Base-by-base conservation (phyloP, 768 basidiomycete species). In the Harrya chromipes region DNA sequence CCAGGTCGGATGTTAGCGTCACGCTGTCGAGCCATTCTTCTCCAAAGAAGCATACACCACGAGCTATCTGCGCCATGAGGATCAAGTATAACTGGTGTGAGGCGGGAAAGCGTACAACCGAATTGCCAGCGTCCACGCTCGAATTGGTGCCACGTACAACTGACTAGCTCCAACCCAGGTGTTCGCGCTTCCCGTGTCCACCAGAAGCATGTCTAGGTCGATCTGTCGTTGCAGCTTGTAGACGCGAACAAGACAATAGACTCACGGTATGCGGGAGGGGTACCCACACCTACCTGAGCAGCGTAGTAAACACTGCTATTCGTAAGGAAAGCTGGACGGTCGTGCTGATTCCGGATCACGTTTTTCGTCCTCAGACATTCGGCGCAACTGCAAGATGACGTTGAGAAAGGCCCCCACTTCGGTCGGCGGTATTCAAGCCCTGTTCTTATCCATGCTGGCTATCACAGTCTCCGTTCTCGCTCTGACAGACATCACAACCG, bases 141-240 rank as follows among this genome's bases (percentile, higher is more conserved):
- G 53, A 52, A 36, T 34, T 56, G 10, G 60, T 57, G 16, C 33
- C 29, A 19, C 23, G 36, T 63, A 67, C 23, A 41, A 10, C 5
- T 49, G 44, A 17, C 20, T 52, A 20, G 64, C 62, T 23, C 66
- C 67, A 26, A 68, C 31, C 67, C 67, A 68, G 4, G 62, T 68
- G 55, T 66, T 68, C 8, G 62, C 57, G 26, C 67, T 69, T 24
- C 66, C 66, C 14, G 67, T 68, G 39, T 68, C 66, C 17, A 68
- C 54, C 11, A 68, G 17, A 33, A 68, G 60, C 8, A 52, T 52
- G 38, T 63, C 70, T 70, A 39, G 4, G 27, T 31, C 27, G 31
- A 13, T 23, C 9, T 4, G 14, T 16, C 14, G 6, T 33, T 3
- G n/a, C 14, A 34, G 40, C 23, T 3, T 12, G 6, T 34, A 23